Conservation (phyloP, 2,329 filamentous ascomycete species). For the Acephala macrosclerotiorum region DNA sequence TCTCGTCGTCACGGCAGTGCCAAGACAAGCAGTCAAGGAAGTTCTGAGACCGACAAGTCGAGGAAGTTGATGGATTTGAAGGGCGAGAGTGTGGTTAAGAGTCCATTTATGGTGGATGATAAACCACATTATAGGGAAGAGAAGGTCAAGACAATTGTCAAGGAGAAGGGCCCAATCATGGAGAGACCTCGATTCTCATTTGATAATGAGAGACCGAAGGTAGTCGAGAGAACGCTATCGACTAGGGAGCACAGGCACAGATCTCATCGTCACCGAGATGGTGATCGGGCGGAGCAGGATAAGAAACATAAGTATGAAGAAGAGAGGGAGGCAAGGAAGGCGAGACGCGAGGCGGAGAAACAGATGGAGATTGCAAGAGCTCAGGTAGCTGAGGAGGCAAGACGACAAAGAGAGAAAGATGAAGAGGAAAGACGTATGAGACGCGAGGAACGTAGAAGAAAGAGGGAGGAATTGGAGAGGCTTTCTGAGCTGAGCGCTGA, state of each 20-base stretch:
- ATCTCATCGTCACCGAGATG: constrained; percentile 29
- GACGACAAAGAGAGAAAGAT: constrained; percentile 33
- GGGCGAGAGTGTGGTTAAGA: constrained; percentile 39
- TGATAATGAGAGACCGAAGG: constrained; percentile 32
- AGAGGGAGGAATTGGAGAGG: constrained; percentile 34
- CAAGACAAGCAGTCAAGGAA: constrained; percentile 19
- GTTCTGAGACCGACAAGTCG: constrained; percentile 28
- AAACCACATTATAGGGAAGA: constrained; percentile 35
- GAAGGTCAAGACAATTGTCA: constrained; percentile 25
- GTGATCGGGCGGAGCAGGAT: constrained; percentile 26
- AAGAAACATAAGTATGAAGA: constrained; percentile 33
- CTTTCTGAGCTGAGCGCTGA: constrained; percentile 13
- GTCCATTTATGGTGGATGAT: constrained; percentile 34
- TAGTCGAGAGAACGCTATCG: constrained; percentile 18
- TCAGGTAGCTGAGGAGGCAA: constrained; percentile 34
- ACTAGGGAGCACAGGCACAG: constrained; percentile 20
- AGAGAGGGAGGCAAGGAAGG: constrained; percentile 36
- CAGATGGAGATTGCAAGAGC: constrained; percentile 33
- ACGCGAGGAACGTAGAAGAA: constrained; percentile 35
- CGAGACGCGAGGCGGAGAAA: constrained; percentile 36
- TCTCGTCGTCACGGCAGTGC: constrained; percentile 31
- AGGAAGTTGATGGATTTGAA: constrained; percentile 34
- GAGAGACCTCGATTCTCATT: constrained; percentile 34
- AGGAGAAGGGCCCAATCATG: constrained; percentile 28
- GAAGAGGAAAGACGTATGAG: constrained; percentile 35